Evolutionary conservation across 306 rosid species (phyloP).

Genomic region (Spatholobus suberectus): DNA sequence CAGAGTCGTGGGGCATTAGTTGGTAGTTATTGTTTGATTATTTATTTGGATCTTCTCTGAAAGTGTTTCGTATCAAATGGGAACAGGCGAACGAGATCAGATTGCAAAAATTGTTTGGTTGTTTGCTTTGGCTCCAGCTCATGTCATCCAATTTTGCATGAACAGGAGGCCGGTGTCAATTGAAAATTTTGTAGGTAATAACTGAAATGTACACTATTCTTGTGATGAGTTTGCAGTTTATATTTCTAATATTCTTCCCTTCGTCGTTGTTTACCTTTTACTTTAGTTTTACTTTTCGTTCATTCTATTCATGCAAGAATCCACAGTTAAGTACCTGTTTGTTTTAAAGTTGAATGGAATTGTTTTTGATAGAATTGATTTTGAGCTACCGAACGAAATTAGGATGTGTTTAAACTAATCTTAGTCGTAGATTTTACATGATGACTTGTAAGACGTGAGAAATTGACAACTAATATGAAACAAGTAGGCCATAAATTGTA

Average conservation of each 20-base stretch:
- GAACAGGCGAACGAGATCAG: conserved; percentile 24
- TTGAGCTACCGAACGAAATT: not conserved
- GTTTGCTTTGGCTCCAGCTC: conserved; percentile 34
- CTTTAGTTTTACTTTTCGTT: not conserved
- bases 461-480: not conserved
- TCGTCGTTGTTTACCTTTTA: not conserved
- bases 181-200: conserved; percentile 46
- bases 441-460: not conserved
- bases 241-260: not conserved
- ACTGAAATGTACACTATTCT: conserved; percentile 42
- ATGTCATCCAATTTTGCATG: conserved; percentile 12
- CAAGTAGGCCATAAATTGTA: not conserved
- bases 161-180: not conserved
- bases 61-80: conserved; percentile 27
- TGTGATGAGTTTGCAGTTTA: conserved; percentile 23
- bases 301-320: not conserved
- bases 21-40: conserved; percentile 35
- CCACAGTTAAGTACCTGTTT: not conserved
- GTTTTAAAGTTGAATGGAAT: not conserved
- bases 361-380: too few relatives aligned
- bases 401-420: not conserved
- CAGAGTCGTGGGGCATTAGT: not conserved
- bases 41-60: not conserved
- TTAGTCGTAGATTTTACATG: not conserved
- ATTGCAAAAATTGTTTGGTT: conserved; percentile 14